phyloP scores from a whole-genome alignment of 148 eudicot species.

The Oxyria digyna region DNA sequence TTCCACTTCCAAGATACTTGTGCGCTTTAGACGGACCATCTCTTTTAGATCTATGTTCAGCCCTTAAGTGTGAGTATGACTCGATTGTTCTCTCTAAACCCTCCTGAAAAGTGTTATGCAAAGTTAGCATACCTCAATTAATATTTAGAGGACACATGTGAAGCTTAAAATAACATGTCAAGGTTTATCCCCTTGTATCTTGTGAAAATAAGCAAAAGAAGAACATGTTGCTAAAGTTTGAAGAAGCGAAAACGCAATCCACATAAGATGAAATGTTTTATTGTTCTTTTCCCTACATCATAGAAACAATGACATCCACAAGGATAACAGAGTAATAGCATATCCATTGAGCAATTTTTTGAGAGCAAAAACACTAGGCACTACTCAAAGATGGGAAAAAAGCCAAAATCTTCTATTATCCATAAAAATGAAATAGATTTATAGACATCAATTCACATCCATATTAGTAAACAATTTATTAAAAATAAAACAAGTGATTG shows the following conservation, averaged over 20 bases:
- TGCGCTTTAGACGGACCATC: too few relatives aligned
- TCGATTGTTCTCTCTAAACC: constrained; percentile 85
- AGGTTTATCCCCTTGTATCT: neutral
- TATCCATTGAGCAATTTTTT: neutral
- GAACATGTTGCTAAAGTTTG: neutral
- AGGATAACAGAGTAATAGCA: neutral
- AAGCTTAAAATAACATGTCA: neutral
- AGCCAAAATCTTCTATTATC: neutral
- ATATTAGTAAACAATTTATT: neutral
- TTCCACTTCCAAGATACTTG: too few relatives aligned
- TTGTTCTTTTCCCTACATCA: neutral
- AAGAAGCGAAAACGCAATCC: neutral
- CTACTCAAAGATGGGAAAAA: neutral
- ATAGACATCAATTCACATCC: too few relatives aligned
- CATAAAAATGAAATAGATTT: too few relatives aligned
- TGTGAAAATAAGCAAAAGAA: neutral
- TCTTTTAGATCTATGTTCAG: too few relatives aligned
- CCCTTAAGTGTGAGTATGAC: too few relatives aligned
- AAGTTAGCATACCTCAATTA: neutral
- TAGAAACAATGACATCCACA: too few relatives aligned
- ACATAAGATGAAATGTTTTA: neutral
- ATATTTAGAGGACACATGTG: too few relatives aligned
- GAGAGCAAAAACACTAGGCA: neutral
- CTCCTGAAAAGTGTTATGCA: constrained; percentile 45
- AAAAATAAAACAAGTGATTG: neutral